Base-by-base conservation (phyloP, 768 basidiomycete genomes). In the Kwoniella europaea region DNA sequence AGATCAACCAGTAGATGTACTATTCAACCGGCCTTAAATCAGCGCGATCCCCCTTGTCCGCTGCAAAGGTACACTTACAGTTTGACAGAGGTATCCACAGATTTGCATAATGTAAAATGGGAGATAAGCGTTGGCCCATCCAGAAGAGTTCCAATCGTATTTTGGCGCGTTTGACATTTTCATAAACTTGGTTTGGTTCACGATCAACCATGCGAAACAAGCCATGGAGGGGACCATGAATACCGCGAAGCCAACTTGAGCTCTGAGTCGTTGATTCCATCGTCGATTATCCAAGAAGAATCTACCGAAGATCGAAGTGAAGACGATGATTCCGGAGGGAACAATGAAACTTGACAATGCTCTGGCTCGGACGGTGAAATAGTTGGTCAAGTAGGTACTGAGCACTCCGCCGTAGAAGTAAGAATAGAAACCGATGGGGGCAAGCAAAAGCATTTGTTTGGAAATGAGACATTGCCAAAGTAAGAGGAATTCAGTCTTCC, bases 261-360 rank as follows among this genome's bases (percentile, higher is more conserved):
- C 73, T 57, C 73, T 24, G 1, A 29, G 55, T 22, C 63, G 22
- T 50, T 74, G 73, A n/a, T 44, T 46, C 42, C 56, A 41, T 18
- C 63, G 22, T 59, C 57, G 63, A 16, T 58, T 29, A 44, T 74
- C 73, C 10, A 74, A 63, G 24, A 74, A 12, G 29, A 74, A 56
- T 22, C 60, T 10, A 16, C 70, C 70, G 56, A 58, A 71, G 43
- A 74, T 15, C 24, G 58, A 64, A 41, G 69, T 71, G 58, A 67
- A 70, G 22, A 73, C 62, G 46, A 75, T 65, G 65, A 68, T 69
- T 16, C 22, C 22, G 41, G 46, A 20, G 10, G 74, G 74, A 4
- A 59, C 53, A 63, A 79, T 71, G 53, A 79, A 63, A 15, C 73
- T 74, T 4, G 77, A 79, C 5, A 79, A 55, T 7, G 71, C 65